phyloP scores from a whole-genome alignment of 2,329 filamentous ascomycete species.

The Arthrobotrys iridis region DNA sequence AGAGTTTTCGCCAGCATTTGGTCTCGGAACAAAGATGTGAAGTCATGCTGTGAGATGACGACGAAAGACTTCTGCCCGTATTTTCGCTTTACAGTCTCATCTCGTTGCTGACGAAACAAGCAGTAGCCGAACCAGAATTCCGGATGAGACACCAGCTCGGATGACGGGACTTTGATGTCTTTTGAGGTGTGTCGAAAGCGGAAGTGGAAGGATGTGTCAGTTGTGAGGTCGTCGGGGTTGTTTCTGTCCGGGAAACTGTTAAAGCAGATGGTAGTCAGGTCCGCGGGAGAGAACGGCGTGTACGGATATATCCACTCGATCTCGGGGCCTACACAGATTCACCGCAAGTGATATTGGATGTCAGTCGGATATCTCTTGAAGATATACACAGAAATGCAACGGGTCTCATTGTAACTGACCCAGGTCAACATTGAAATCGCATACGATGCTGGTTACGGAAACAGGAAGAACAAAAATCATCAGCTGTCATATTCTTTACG shows the following conservation, averaged over 20 bases:
- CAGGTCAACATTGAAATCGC: conserved; percentile 59
- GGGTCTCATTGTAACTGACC: conserved; percentile 54
- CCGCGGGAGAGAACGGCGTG: conserved; percentile 57
- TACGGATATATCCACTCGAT: conserved; percentile 59
- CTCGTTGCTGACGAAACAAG: conserved; percentile 58
- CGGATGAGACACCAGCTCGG: conserved; percentile 55
- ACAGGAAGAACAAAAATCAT: neutral
- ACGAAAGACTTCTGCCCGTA: conserved; percentile 59
- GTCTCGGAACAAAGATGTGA: conserved; percentile 57
- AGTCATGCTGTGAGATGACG: conserved; percentile 58
- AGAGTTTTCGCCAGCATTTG: conserved; percentile 57
- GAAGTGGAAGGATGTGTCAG: conserved; percentile 58
- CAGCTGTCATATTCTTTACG: neutral
- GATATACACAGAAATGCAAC: neutral
- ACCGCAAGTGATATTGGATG: neutral
- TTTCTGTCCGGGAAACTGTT: conserved; percentile 59
- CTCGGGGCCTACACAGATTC: conserved; percentile 56
- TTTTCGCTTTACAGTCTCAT: conserved; percentile 57
- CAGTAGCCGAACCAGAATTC: conserved; percentile 59
- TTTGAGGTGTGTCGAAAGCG: conserved; percentile 59
- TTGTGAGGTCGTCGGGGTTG: conserved; percentile 57
- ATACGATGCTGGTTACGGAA: conserved; percentile 56
- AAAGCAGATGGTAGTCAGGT: conserved; percentile 59
- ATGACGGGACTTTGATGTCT: conserved; percentile 55
- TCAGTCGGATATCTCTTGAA: conserved; percentile 16